Evolutionary conservation across 345 rosid genomes (phyloP).

Genomic region (Linum usitatissimum): DNA sequence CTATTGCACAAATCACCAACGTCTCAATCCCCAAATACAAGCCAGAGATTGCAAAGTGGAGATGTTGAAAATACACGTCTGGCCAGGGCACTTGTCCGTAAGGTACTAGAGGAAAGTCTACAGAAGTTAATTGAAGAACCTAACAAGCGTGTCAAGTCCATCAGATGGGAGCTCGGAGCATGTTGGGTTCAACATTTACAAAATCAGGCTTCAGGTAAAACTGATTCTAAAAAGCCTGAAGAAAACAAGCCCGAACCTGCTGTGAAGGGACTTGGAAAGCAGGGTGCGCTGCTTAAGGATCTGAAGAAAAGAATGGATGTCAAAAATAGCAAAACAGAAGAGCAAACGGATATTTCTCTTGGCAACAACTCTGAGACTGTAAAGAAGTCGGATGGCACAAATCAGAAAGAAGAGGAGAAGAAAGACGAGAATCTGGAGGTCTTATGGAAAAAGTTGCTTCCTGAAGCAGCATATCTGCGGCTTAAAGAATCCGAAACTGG

Average conservation of each 20-base stretch:
- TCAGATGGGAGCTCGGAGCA: constrained; percentile 30
- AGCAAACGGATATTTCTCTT: constrained; percentile 39
- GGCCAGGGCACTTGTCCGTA: constrained; percentile 57
- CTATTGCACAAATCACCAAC: constrained; percentile 19
- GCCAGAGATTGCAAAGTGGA: constrained; percentile 48
- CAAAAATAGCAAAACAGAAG: constrained; percentile 52
- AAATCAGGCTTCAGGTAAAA: constrained; percentile 47
- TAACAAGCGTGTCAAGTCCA: constrained; percentile 9
- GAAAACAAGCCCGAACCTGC: constrained; percentile 67
- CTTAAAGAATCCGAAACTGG: constrained; percentile 32
- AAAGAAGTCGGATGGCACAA: constrained; percentile 35
- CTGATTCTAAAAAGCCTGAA: constrained; percentile 58
- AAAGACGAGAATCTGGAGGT: constrained; percentile 49
- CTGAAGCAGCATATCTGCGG: constrained; percentile 23
- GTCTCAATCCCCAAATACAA: constrained; percentile 18
- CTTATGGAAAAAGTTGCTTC: constrained; percentile 33
- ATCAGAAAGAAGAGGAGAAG: constrained; percentile 51
- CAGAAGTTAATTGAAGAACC: constrained; percentile 23
- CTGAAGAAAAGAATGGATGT: constrained; percentile 72
- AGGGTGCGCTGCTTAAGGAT: constrained; percentile 80
- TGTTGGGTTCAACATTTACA: constrained; percentile 31
- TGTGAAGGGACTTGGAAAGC: constrained; percentile 97
- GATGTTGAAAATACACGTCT: constrained; percentile 46
- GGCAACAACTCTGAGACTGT: constrained; percentile 27
- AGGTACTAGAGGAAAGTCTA: constrained; percentile 45